Evolutionary conservation across 208 protist species (phyloP), one percentile per base, ranked within the genome.

Genomic region (Trypanosoma congolense): DNA sequence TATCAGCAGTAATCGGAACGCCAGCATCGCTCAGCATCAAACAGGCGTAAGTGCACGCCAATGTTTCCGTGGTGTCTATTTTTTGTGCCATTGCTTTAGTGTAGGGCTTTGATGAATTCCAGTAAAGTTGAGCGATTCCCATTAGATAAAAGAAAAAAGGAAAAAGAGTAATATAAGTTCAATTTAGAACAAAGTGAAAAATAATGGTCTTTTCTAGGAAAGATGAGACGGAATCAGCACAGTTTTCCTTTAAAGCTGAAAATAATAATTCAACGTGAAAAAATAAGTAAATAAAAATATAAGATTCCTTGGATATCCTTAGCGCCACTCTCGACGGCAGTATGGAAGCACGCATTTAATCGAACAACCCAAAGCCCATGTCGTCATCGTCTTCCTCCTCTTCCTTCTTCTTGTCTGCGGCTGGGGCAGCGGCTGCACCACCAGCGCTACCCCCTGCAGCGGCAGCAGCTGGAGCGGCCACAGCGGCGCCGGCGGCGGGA

Each of bases 11-110:
- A 65, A 77, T 45, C 38, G 87, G 71, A 25, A 79, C 42, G 46
- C 82, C 83, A 30, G 83, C 83, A 52, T 90, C 83, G 75, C 56
- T 70, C 48, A 91, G 75, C 64, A 92, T 68, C 26, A 92, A 73
- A 50, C 72, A 75, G 21, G 87, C 83, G 62, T 94, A 94, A 16
- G 81, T 89, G 74, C 85, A 92, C 18, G 85, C 85, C 30, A 92
- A 79, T 40, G 85, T 77, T 61, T 92, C 68, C 46, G 45, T 74
- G 18, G 75, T 54, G 59, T 92, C 56, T 24, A 58, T 73, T 24
- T 50, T 44, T 45, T 41, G 57, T 55, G 58, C 67, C 83, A 87
- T 87, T 26, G 53, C 57, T 46, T 18, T 26, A 28, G 53, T 45
- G 54, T 35, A 42, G 21, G 21, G n/a, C 42, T 24, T 5, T 19